Percentiles rank a stretch among this genome's conserved stretches.
phyloP scores from a whole-genome alignment of 345 rosid species.

The Odontarrhena argentea region DNA sequence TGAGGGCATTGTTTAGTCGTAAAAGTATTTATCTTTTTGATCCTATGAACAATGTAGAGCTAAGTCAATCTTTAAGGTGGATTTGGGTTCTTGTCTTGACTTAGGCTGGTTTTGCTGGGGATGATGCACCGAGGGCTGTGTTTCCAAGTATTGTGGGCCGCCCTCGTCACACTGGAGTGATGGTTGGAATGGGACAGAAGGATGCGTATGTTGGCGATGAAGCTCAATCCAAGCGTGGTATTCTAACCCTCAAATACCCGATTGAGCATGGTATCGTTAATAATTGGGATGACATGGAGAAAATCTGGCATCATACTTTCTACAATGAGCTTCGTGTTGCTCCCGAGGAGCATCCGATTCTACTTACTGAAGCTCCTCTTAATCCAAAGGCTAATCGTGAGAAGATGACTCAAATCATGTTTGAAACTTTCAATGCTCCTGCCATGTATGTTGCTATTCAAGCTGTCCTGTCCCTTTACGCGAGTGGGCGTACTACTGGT shows the following conservation, averaged over 20 bases:
- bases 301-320: no score
- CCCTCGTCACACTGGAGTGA: no score
- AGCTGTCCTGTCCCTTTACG: slow-evolving; percentile 57
- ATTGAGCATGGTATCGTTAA: no score
- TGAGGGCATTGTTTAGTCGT: not conserved
- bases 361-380: slow-evolving; percentile 66
- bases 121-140: slow-evolving; percentile 90
- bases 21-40: not conserved
- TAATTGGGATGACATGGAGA: no score
- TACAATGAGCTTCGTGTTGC: slow-evolving; percentile 78
- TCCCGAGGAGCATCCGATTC: slow-evolving; percentile 80
- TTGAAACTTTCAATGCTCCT: no score
- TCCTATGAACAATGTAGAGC: slow-evolving; percentile 10
- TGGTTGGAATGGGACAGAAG: no score
- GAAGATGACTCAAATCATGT: no score
- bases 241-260: no score
- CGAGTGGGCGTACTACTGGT: slow-evolving; percentile 98
- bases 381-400: no score
- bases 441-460: no score
- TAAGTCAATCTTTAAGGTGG: slow-evolving; percentile 10
- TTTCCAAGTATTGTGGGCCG: slow-evolving; percentile 58
- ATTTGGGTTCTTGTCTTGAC: slow-evolving; percentile 43
- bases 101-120: slow-evolving; percentile 99
- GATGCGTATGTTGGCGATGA: no score
- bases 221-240: no score